Conservation (phyloP, 2,329 filamentous ascomycete genomes). For the Aquanectria penicillioides region DNA sequence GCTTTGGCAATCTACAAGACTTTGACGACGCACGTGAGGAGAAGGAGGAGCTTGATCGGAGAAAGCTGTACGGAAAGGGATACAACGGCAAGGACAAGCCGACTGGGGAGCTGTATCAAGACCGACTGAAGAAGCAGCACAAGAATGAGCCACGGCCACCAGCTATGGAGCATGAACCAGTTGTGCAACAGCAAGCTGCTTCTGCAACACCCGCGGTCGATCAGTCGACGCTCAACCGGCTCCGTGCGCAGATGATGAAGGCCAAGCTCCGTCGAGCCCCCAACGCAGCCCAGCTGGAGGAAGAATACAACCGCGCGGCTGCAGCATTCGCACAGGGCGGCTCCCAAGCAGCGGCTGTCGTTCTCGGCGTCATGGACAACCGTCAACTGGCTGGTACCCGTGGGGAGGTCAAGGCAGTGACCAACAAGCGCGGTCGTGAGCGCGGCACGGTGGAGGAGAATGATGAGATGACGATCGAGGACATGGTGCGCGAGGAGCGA, state of each 20-base stretch:
- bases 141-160: conserved; percentile 43
- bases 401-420: conserved; percentile 79
- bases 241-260: conserved; percentile 96
- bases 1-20: conserved; percentile 81
- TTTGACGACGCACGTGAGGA: conserved; percentile 97
- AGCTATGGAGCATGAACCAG: conserved; percentile 60
- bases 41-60: conserved; percentile 86
- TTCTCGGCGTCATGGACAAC: conserved; percentile 89
- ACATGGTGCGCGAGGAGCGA: conserved; percentile 96
- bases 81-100: conserved; percentile 89
- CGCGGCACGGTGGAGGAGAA: conserved; percentile 89
- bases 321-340: conserved; percentile 62
- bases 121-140: conserved; percentile 72
- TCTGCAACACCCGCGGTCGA: conserved; percentile 62
- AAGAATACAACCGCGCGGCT: conserved; percentile 82
- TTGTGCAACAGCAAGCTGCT: conserved; percentile 56
- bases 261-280: conserved; percentile 85
- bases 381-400: conserved; percentile 82
- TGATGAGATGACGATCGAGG: conserved; percentile 93
- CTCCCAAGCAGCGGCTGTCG: conserved; percentile 72
- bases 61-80: conserved; percentile 83
- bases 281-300: conserved; percentile 80
- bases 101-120: conserved; percentile 84
- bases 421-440: conserved; percentile 84
- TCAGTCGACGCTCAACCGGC: conserved; percentile 83